Conservation (phyloP, 768 basidiomycete genomes). For the Leccinum aurantiacum region DNA sequence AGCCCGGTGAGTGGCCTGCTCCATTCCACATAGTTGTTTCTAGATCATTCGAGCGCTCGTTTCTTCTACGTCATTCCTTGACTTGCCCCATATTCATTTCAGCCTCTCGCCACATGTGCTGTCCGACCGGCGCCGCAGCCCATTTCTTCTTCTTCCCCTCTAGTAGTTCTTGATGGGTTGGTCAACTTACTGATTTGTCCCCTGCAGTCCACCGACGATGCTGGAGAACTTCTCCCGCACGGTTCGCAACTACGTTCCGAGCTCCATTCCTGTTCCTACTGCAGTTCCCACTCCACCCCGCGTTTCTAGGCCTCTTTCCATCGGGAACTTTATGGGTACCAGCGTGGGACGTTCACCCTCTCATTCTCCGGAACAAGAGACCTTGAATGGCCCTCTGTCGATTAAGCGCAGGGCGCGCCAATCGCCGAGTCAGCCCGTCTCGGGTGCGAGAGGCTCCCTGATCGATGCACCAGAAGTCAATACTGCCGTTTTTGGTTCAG, state of each 20-base stretch:
- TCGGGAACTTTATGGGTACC: constrained; percentile 42
- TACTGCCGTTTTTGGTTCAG: constrained; percentile 14
- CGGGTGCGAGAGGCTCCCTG: constrained; percentile 4
- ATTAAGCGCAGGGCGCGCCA: constrained; percentile 12
- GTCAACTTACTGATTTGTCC: constrained; percentile 11
- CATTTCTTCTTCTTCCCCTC: neutral
- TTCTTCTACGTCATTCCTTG: constrained; percentile 11
- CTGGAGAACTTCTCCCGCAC: constrained; percentile 53
- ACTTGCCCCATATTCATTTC: constrained; percentile 14
- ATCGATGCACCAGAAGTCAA: constrained; percentile 18
- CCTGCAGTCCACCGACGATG: constrained; percentile 46
- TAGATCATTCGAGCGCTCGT: constrained; percentile 7
- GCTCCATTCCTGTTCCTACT: constrained; percentile 48
- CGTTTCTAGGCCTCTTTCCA: constrained; percentile 49
- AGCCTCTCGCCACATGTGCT: constrained; percentile 23
- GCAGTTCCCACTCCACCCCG: constrained; percentile 49
- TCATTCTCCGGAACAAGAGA: constrained; percentile 11
- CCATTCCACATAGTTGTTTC: neutral
- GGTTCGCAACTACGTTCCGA: constrained; percentile 54
- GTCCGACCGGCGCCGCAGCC: neutral
- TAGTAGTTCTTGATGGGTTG: neutral
- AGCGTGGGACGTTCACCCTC: constrained; percentile 21
- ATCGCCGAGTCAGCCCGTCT: constrained; percentile 12
- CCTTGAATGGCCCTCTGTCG: constrained; percentile 8
- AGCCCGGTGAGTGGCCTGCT: constrained; percentile 25